A percentile compares a stretch with the other conserved stretches of the same genome.
Evolutionary conservation across 2,329 filamentous ascomycete genomes (phyloP).

Genomic region (Dactylellina parvicollis): DNA sequence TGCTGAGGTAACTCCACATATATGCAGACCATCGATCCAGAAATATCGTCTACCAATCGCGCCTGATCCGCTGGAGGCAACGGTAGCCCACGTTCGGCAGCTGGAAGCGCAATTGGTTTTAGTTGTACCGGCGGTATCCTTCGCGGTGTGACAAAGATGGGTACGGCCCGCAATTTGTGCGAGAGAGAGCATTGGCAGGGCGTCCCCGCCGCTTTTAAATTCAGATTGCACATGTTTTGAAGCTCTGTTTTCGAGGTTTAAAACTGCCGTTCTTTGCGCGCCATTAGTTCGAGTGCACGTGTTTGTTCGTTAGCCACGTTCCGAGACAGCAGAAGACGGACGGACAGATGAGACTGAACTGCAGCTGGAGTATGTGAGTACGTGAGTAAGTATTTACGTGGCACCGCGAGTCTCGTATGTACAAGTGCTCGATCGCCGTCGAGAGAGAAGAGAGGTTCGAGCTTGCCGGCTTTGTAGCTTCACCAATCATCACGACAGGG

Average conservation of each 20-base stretch:
- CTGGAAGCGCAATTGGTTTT: slow-evolving; percentile 24
- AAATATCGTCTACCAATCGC: slow-evolving; percentile 28
- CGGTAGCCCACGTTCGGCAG: slow-evolving; percentile 26
- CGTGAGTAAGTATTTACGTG: not conserved
- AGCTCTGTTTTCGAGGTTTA: not conserved
- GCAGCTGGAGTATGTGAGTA: too few species aligned
- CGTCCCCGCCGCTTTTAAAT: too few species aligned
- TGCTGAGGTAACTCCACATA: not conserved
- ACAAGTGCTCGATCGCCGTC: too few species aligned
- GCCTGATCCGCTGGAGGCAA: slow-evolving; percentile 1
- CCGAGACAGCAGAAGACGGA: not conserved
- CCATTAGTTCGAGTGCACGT: not conserved
- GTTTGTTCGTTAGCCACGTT: not conserved
- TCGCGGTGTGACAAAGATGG: not conserved
- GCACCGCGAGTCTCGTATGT: not conserved
- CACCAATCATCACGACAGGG: slow-evolving; percentile 32
- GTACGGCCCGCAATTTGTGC: not conserved
- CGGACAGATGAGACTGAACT: too few species aligned
- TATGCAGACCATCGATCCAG: slow-evolving; percentile 19
- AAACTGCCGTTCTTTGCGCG: too few species aligned
- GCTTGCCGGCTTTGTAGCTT: not conserved
- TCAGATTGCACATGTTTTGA: too few species aligned
- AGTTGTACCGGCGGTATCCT: not conserved
- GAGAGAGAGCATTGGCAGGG: not conserved
- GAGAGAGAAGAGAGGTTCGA: too few species aligned